phyloP scores from a whole-genome alignment of 257 asterid genomes.

The Solanum etuberosum region DNA sequence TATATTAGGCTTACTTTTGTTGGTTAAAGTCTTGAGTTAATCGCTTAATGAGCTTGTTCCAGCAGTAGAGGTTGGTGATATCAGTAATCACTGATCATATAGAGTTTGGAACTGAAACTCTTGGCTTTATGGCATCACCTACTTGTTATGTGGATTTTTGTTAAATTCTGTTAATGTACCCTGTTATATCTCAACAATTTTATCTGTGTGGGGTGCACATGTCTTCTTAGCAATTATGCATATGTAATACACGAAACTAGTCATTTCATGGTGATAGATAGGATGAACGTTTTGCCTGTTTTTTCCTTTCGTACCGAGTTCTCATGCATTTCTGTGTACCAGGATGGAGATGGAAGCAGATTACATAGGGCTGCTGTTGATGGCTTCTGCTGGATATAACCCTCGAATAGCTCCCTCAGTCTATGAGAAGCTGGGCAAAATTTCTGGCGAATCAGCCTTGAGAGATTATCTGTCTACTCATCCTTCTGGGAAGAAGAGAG shows the following conservation, averaged over 20 bases:
- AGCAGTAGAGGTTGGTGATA: background rate
- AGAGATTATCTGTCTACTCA: conserved; percentile 77
- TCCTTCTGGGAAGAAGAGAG: conserved; percentile 90
- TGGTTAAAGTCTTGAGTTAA: background rate
- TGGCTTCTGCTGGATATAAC: conserved; percentile 84
- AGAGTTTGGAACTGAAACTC: background rate
- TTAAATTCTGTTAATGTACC: background rate
- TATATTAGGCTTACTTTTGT: background rate
- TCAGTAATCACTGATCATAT: background rate
- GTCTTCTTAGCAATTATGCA: background rate
- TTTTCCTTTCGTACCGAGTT: background rate
- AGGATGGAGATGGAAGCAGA: conserved; percentile 99
- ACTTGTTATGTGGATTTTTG: background rate
- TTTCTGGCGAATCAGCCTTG: conserved; percentile 39
- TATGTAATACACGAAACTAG: background rate
- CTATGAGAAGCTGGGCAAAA: conserved; percentile 63
- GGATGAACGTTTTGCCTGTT: background rate
- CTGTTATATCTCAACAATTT: background rate
- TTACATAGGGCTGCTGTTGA: conserved; percentile 59
- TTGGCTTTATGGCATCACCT: background rate
- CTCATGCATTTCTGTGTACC: background rate
- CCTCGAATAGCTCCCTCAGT: conserved; percentile 86
- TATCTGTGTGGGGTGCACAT: background rate
- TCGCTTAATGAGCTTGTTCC: background rate
- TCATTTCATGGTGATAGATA: background rate